Evolutionary conservation across 495 filamentous ascomycete genomes (phyloP).

Genomic region (Hypoxylon subgilvum): DNA sequence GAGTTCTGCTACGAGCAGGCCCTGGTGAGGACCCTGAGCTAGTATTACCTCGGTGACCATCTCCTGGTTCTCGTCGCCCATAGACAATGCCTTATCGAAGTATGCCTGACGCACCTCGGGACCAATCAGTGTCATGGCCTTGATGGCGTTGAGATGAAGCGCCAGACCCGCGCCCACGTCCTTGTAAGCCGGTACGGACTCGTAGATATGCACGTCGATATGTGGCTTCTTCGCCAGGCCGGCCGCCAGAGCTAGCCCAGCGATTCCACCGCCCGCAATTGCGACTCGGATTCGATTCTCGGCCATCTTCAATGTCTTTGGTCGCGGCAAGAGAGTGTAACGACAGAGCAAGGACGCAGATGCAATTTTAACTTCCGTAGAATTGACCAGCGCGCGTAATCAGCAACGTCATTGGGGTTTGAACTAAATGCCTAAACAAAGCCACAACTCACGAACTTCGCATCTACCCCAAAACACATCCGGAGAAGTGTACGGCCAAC

Average conservation of each 20-base stretch:
- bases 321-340: background rate
- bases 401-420: constrained; percentile 10
- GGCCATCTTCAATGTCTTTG: constrained; percentile 2
- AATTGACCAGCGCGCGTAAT: constrained; percentile 7
- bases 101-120: constrained; percentile 45
- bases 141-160: constrained; percentile 47
- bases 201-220: constrained; percentile 44
- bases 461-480: no score
- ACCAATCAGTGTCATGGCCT: constrained; percentile 43
- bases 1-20: constrained; percentile 44
- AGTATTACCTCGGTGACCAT: constrained; percentile 46
- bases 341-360: background rate
- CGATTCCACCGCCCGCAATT: constrained; percentile 48
- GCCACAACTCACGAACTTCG: background rate
- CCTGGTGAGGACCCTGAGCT: constrained; percentile 40
- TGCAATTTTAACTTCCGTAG: constrained; percentile 8
- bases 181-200: constrained; percentile 36
- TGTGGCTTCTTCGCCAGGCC: constrained; percentile 42
- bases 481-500: no score
- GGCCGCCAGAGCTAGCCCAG: constrained; percentile 45
- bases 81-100: constrained; percentile 42
- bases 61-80: constrained; percentile 43
- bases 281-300: constrained; percentile 38
- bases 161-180: constrained; percentile 50
- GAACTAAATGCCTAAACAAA: background rate